Evolutionary conservation across 2,329 filamentous ascomycete genomes (phyloP).

Genomic region (Penicillium sp.): DNA sequence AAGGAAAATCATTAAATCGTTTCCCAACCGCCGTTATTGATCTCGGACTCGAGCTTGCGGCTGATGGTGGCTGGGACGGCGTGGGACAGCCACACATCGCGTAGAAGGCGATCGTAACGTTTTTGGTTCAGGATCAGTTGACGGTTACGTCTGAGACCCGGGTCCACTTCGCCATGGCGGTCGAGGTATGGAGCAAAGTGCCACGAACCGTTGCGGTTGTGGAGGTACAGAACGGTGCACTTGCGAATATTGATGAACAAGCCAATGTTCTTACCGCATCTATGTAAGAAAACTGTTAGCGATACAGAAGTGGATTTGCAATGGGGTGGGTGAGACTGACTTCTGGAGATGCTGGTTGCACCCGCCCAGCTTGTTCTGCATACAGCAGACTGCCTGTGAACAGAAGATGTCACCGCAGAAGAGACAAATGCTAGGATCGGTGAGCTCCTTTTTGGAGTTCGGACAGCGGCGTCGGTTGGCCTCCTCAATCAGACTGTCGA

Average conservation of each 20-base stretch:
- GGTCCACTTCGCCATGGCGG: constrained; percentile 90
- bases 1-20: constrained; percentile 46
- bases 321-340: constrained; percentile 51
- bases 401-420: constrained; percentile 98
- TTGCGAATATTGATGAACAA: constrained; percentile 96
- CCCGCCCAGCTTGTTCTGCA: constrained; percentile 69
- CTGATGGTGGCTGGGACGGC: constrained; percentile 85
- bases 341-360: constrained; percentile 86
- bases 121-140: constrained; percentile 92
- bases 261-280: constrained; percentile 86
- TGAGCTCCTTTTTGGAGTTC: constrained; percentile 84
- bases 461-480: constrained; percentile 80
- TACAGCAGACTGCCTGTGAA: constrained; percentile 88
- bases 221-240: constrained; percentile 85
- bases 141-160: constrained; percentile 80
- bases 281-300: constrained; percentile 39
- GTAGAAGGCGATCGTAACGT: constrained; percentile 82
- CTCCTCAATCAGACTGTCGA: constrained; percentile 88
- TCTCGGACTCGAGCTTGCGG: constrained; percentile 85
- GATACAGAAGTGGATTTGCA: not conserved
- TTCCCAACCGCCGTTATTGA: constrained; percentile 98
- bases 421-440: constrained; percentile 86
- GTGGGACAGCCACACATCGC: constrained; percentile 82
- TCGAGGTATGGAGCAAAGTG: constrained; percentile 90
- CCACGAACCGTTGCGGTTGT: constrained; percentile 78